Base-by-base conservation (phyloP, 2,329 filamentous ascomycete genomes). In the Claviceps monticola region DNA sequence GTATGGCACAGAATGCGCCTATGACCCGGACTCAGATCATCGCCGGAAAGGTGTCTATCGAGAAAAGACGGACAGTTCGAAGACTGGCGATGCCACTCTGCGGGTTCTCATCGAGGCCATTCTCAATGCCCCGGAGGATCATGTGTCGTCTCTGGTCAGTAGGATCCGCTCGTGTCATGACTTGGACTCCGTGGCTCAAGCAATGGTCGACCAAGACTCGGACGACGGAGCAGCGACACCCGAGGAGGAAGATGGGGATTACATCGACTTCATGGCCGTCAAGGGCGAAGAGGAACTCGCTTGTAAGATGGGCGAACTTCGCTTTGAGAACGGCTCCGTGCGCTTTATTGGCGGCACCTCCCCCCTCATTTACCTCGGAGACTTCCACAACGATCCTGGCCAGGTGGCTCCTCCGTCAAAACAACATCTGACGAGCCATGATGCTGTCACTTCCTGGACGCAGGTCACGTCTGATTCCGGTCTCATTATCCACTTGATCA, bases 41-140 rank as follows among this genome's bases (percentile, higher is more conserved):
- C 85, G 93, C 48, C 84, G 93, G 49, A 97, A 97, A 66, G 93
- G 93, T 54, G 93, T 97, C 48, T 97, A 97, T 67, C 90, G 91
- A 62, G 89, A 95, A 68, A 93, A 95, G 66, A 81, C 86, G 23
- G 90, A 95, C 66, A 88, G 80, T 62, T 77, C 91, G 65, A 94
- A 94, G 70, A 90, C 89, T 21, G 82, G 82, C 56, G 88, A 84
- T 61, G 87, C 88, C 38, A 97, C 91, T 1, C 73, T 97, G 51
- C 88, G 96, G 65, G 89, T 89, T n/a, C 74, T 97, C 39, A 82
- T 97, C 56, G 88, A 96, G 62, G 89, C 91, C 47, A 88, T 98
- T 49, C 74, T 97, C 49, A 96, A 95, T 66, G 89, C 87, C 46
- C 78, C 86, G 19, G 91, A 97, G 64, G 87, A 95, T 5, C 86